These are phyloP conservation scores for Dictyostelium firmibasis DNA, from an alignment of 78 protist genomes.

Conservation along the genomic window DNA sequence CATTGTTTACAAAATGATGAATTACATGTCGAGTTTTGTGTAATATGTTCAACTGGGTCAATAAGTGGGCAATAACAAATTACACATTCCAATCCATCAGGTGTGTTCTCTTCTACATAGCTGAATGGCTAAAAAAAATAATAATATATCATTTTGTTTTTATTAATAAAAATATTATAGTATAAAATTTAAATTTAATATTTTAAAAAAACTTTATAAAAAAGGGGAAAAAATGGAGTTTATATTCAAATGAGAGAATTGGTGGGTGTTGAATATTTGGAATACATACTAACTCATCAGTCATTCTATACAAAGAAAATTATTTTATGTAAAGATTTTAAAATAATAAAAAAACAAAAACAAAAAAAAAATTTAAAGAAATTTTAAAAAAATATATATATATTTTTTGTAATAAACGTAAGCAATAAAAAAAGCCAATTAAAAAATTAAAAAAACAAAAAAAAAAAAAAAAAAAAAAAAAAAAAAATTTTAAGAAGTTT, in stretches of 20 bases:
- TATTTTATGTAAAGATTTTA: not conserved
- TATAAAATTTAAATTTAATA: not conserved
- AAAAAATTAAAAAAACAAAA: too few relatives aligned
- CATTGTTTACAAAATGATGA: conserved; percentile 42
- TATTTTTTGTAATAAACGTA: too few relatives aligned
- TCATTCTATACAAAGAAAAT: not conserved
- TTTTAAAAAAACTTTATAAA: too few relatives aligned
- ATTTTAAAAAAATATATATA: too few relatives aligned
- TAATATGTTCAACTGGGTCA: conserved; percentile 62
- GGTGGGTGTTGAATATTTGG: too few relatives aligned
- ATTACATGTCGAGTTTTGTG: conserved; percentile 16
- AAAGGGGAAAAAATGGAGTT: too few relatives aligned
- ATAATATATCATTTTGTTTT: too few relatives aligned
- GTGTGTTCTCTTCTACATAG: not conserved
- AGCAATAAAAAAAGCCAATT: too few relatives aligned
- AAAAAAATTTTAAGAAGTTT: too few relatives aligned
- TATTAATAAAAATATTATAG: not conserved
- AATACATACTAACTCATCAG: not conserved
- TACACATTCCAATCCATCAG: conserved; percentile 57
- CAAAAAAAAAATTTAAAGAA: too few relatives aligned
- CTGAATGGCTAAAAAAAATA: conserved; percentile 31
- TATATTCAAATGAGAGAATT: too few relatives aligned
- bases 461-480: not conserved
- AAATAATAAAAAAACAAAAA: not conserved
- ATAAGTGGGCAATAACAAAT: conserved; percentile 66